Evolutionary conservation across 2,329 filamentous ascomycete species (phyloP).

Genomic region (Penicillium sp.): DNA sequence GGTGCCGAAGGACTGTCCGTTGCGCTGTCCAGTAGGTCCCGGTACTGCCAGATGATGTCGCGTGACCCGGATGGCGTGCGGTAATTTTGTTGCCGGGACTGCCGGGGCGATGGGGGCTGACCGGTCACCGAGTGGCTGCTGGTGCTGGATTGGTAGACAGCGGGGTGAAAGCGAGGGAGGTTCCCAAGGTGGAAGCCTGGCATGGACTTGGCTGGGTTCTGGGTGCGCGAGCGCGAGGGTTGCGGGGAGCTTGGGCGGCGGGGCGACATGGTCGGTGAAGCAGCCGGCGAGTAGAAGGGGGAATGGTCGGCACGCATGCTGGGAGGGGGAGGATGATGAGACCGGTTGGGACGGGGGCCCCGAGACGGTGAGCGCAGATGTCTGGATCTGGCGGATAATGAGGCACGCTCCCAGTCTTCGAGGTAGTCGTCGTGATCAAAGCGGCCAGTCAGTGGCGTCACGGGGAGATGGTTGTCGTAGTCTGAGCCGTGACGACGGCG

Average conservation of each 20-base stretch:
- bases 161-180: slow-evolving; percentile 50
- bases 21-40: slow-evolving; percentile 45
- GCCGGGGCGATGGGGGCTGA: slow-evolving; percentile 39
- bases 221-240: slow-evolving; percentile 33
- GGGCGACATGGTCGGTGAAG: slow-evolving; percentile 38
- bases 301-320: slow-evolving; percentile 39
- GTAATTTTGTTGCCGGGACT: slow-evolving; percentile 35
- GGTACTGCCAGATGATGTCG: slow-evolving; percentile 44
- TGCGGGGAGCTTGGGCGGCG: slow-evolving; percentile 39
- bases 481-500: slow-evolving; percentile 25
- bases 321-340: slow-evolving; percentile 8
- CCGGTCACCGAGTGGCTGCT: slow-evolving; percentile 24
- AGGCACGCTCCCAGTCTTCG: slow-evolving; percentile 32
- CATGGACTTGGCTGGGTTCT: slow-evolving; percentile 39
- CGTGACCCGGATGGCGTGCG: slow-evolving; percentile 39
- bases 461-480: slow-evolving; percentile 37
- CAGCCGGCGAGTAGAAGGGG: slow-evolving; percentile 34
- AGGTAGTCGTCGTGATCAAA: slow-evolving; percentile 41
- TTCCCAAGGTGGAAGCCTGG: slow-evolving; percentile 43
- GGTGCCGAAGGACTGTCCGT: slow-evolving; percentile 46
- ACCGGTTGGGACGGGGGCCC: slow-evolving; percentile 17
- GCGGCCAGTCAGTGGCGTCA: slow-evolving; percentile 42
- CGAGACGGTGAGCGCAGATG: slow-evolving; percentile 16
- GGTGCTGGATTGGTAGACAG: slow-evolving; percentile 43
- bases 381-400: slow-evolving; percentile 23